Evolutionary conservation across 2,329 filamentous ascomycete species (phyloP).

Genomic region (Fusarium subglutinans): DNA sequence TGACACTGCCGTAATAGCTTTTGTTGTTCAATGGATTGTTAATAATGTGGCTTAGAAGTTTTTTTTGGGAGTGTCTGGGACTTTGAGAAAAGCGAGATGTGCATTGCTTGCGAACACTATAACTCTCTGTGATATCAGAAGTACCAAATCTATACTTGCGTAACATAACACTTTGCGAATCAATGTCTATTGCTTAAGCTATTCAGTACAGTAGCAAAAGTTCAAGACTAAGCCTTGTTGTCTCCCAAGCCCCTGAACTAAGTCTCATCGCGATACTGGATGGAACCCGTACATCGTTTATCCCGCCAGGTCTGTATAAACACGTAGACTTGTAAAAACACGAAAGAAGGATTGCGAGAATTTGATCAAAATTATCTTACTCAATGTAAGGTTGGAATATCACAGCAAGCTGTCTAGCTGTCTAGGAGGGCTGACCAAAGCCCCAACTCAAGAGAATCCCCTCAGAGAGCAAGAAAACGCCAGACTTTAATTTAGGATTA

Average conservation of each 20-base stretch:
- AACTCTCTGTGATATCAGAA: neutral
- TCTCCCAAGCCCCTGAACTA: no score
- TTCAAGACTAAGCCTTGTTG: neutral
- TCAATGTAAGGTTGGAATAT: fast-evolving
- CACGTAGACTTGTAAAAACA: fast-evolving
- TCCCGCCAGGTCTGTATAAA: no score
- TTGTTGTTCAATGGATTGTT: fast-evolving
- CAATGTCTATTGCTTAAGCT: fast-evolving
- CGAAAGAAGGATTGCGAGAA: fast-evolving
- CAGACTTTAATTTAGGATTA: neutral
- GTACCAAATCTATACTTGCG: fast-evolving
- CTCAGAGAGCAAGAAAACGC: fast-evolving
- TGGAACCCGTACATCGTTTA: no score
- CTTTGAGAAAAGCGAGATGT: neutral
- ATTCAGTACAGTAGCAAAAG: neutral
- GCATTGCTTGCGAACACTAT: neutral
- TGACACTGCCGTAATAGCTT: no score
- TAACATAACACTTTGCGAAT: fast-evolving
- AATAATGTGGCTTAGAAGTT: fast-evolving
- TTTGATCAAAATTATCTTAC: fast-evolving
- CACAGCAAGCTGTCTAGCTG: no score
- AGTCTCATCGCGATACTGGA: no score
- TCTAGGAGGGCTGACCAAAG: neutral
- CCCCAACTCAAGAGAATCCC: neutral
- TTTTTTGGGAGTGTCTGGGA: no score